Evolutionary conservation across 495 filamentous ascomycete genomes (phyloP), one percentile per base, ranked within the genome.

Genomic region (Podospora pseudocomata): DNA sequence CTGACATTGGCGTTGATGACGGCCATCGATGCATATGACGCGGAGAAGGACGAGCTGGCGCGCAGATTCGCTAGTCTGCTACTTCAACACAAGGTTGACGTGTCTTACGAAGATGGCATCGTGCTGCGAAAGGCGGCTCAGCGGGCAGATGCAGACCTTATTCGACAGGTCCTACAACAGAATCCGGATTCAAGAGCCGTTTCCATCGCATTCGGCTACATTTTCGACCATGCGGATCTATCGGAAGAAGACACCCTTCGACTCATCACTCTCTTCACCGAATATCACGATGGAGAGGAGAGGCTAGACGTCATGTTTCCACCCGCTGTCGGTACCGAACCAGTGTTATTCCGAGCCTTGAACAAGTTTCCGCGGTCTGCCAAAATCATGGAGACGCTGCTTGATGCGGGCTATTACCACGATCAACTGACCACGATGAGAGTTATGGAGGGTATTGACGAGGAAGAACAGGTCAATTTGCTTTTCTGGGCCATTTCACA

Each of bases 401-500:
- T 85, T 5, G 76, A 84, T 65, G 78, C 78, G 9, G 82, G 82
- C 0, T 85, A 80, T 63, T 85, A 83, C 49, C 75, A 83, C 32
- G 81, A 85, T 49, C 80, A 80, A 56, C 71, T 76, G 61, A 79
- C 73, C 1, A 74, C 6, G 6, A 71, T 72, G 26, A 73, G 65
- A 18, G 76, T 83, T 4, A 73, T 76, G 68, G 73, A 75, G 0
- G 78, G 79, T 6, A 64, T 78, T 4, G 80, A 81, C 16, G 78
- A 83, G 56, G 71, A 74, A 0, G 82, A 85, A 59, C 62, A 75
- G 19, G 80, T 81, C 60, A 80, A 72, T 19, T 70, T 85, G 1
- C 71, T 85, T 19, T 79, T 83, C 63, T 85, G 82, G 82, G 72
- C 80, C 5, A 70, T 85, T 3, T 61, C 79, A 13, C 82, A 85